Percentiles rank a stretch among this genome's conserved stretches.
Conservation (phyloP, 768 basidiomycete genomes). For the Suillus variegatus region DNA sequence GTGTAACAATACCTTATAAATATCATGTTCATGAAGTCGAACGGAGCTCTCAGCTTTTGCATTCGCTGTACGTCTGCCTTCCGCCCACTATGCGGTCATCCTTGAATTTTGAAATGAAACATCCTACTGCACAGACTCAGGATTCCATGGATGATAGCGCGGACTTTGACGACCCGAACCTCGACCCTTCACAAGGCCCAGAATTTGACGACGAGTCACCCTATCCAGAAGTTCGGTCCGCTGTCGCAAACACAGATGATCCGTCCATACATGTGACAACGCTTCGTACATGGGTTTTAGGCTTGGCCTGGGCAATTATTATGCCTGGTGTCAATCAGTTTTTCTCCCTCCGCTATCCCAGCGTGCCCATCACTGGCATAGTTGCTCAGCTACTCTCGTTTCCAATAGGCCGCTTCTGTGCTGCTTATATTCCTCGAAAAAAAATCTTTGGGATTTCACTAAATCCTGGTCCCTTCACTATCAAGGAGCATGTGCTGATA, state of each 20-base stretch:
- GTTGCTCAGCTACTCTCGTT: slow-evolving; percentile 74
- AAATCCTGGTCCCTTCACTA: slow-evolving; percentile 76
- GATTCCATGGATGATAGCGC: slow-evolving; percentile 12
- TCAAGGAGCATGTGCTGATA: slow-evolving; percentile 76
- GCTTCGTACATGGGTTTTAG: slow-evolving; percentile 71
- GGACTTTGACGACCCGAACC: slow-evolving; percentile 27
- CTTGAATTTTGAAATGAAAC: neutral
- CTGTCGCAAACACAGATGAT: slow-evolving; percentile 73
- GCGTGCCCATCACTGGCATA: slow-evolving; percentile 59
- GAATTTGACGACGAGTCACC: slow-evolving; percentile 62
- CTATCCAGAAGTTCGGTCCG: slow-evolving; percentile 72
- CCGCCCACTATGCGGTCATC: neutral
- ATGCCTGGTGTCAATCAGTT: slow-evolving; percentile 71
- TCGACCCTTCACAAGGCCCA: slow-evolving; percentile 15
- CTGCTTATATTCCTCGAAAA: slow-evolving; percentile 52
- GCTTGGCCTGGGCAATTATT: slow-evolving; percentile 67
- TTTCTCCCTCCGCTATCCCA: slow-evolving; percentile 77
- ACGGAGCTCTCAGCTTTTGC: slow-evolving; percentile 18
- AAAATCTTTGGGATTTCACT: slow-evolving; percentile 60
- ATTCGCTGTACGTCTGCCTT: slow-evolving; percentile 19
- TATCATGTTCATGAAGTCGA: neutral
- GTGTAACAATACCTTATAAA: slow-evolving; percentile 5
- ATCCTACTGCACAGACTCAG: neutral
- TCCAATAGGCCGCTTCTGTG: slow-evolving; percentile 64
- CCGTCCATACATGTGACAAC: slow-evolving; percentile 61